These are phyloP conservation scores for Thelephora ganbajun DNA, from an alignment of 768 basidiomycete species.

Conservation along the genomic window DNA sequence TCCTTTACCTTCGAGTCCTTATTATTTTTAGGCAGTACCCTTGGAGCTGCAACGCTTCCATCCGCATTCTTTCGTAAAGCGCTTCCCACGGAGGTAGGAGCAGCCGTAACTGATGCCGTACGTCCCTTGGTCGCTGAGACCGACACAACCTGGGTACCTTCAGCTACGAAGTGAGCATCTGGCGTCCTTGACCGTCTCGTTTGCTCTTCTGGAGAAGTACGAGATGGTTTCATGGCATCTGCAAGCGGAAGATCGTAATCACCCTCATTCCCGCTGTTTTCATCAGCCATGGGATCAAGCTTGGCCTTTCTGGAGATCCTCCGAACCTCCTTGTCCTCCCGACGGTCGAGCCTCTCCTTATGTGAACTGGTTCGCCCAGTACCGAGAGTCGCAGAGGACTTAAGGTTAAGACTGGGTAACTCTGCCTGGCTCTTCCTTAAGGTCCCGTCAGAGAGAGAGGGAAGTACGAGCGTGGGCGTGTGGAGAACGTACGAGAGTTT, in stretches of 20 bases:
- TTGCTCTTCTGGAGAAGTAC: conserved; percentile 5
- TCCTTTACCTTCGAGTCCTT: conserved; percentile 30
- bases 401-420: conserved; percentile 41
- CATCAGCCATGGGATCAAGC: conserved; percentile 3
- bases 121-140: too few relatives aligned
- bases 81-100: conserved; percentile 32
- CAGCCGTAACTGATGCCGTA: not conserved
- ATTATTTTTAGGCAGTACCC: conserved; percentile 28
- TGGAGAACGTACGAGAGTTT: conserved; percentile 56
- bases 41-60: conserved; percentile 39
- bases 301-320: conserved; percentile 25
- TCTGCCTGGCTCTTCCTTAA: conserved; percentile 66
- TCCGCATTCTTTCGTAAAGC: conserved; percentile 55
- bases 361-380: conserved; percentile 53
- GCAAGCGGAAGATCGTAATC: conserved; percentile 14
- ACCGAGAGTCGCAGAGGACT: conserved; percentile 76
- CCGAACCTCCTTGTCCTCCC: conserved; percentile 46
- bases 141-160: not conserved
- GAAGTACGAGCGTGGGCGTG: not conserved
- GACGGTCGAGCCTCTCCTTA: conserved; percentile 40
- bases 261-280: conserved; percentile 14
- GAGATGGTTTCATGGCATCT: conserved; percentile 13
- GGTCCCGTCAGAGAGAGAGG: conserved; percentile 12
- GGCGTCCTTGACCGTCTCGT: conserved; percentile 6
- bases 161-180: conserved; percentile 12